These are phyloP conservation scores for Magnolia changhungtana DNA, from an alignment of 164 flowering plant genomes.

Conservation along the genomic window DNA sequence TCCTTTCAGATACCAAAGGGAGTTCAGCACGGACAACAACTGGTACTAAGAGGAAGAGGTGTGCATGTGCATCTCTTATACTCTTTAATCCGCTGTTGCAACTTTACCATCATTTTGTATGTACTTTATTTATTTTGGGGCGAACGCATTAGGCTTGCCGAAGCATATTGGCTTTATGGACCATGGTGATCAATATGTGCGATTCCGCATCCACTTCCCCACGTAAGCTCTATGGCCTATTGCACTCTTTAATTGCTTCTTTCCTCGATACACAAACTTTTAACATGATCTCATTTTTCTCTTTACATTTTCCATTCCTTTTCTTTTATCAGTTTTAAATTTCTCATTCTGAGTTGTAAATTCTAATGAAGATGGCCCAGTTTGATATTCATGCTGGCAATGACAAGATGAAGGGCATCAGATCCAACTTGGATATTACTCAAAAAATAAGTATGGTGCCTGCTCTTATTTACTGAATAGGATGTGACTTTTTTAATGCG, in stretches of 20 bases:
- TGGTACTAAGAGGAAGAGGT: slow-evolving; percentile 86
- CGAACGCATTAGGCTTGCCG: slow-evolving; percentile 55
- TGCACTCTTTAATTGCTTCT: not conserved
- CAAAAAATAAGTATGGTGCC: no score
- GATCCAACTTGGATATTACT: not conserved
- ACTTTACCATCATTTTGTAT: not conserved
- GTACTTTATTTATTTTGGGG: not conserved
- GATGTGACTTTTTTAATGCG: no score
- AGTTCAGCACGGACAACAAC: slow-evolving; percentile 79
- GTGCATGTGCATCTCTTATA: not conserved
- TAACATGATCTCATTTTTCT: not conserved
- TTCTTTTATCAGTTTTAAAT: not conserved
- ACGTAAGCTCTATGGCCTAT: slow-evolving; percentile 38
- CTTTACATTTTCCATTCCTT: not conserved
- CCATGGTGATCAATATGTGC: slow-evolving; percentile 86
- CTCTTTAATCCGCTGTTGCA: not conserved
- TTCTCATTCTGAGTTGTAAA: not conserved
- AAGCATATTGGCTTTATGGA: slow-evolving; percentile 53
- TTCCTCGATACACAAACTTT: not conserved
- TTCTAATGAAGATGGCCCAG: not conserved
- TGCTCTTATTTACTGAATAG: no score
- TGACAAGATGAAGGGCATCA: not conserved
- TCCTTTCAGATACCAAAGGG: slow-evolving; percentile 79
- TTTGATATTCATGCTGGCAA: not conserved
- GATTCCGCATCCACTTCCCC: slow-evolving; percentile 70